Conservation (phyloP, 75 land plant genomes). For the Selaginella moellendorffii region DNA sequence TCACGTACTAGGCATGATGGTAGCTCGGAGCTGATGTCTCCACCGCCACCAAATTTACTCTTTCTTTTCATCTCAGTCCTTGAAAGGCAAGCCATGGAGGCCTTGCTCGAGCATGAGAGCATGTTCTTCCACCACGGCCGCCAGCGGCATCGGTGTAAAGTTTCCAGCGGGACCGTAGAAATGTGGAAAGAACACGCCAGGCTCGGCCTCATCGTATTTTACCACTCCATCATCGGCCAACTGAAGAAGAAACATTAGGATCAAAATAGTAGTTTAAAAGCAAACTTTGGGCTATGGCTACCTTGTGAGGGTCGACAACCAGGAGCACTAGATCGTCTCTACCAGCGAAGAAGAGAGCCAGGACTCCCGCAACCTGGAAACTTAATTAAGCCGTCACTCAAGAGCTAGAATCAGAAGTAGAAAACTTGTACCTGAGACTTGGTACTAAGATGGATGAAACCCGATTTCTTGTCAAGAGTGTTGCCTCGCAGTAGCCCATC, state of each 20-base stretch:
- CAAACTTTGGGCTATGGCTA: neutral
- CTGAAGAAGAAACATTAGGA: constrained; percentile 20
- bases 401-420: too few species aligned
- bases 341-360: constrained; percentile 29
- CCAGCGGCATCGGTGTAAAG: constrained; percentile 33
- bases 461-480: constrained; percentile 33
- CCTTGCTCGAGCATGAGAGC: constrained; percentile 24
- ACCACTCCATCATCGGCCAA: constrained; percentile 51
- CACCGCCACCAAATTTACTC: neutral
- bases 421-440: constrained; percentile 39
- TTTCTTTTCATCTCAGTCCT: neutral
- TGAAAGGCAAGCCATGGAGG: neutral
- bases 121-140: constrained; percentile 26
- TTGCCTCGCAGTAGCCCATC: constrained; percentile 27
- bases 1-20: too few species aligned
- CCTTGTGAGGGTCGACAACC: constrained; percentile 36
- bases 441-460: constrained; percentile 38
- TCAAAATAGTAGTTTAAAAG: neutral
- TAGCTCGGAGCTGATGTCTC: neutral
- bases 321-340: constrained; percentile 32
- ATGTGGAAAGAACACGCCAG: constrained; percentile 33
- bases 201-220: constrained; percentile 37
- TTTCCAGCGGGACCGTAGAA: constrained; percentile 48
- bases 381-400: too few species aligned
- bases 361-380: constrained; percentile 29